Base-by-base conservation (phyloP, 2,329 filamentous ascomycete genomes). In the Tolypocladium guangdongense region DNA sequence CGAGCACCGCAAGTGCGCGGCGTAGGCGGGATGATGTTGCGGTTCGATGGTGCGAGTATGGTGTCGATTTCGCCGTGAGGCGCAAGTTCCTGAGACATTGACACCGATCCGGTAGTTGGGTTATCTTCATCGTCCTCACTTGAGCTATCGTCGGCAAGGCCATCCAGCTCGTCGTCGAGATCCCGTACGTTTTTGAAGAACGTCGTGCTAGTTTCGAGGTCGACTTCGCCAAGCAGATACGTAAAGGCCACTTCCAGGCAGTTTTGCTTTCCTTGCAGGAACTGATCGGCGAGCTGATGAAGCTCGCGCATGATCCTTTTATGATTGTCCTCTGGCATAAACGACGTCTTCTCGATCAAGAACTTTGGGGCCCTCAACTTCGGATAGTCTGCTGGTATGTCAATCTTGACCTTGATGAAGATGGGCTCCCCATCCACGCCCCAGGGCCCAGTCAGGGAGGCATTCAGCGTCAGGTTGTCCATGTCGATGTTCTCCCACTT, bases 51-150 rank as follows among this genome's bases (percentile, higher is more conserved):
- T 2, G 74, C 75, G 46, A 83, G 68, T 2, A 78, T 76, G 5
- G 75, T 75, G 45, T 80, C 79, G 4, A 75, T 71, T 49, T 81
- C 78, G 24, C 71, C 73, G 55, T 77, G 81, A 10, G 75, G 73
- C 45, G 74, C 75, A 24, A 84, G 70, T 58, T 84, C 81, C 57
- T 83, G 81, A 7, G 81, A 84, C 78, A 84, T 80, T 52, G 78
- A 77, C 14, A 75, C 77, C 10, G 77, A 80, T 20, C 75, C 77
- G 4, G 77, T 76, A 2, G 75, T 65, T 0, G 75, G 74, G 12
- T 79, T 77, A 27, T 77, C 74, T 47, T 74, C 74, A 39, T 90
- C 88, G 24, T 91, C 88, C 58, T 91, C 88, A 61, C 88, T 95
- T 3, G 90, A 96, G 59, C 88, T 92, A 58, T 93, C 89, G 54